A percentile compares a stretch with the other conserved stretches of the same genome.
Evolutionary conservation across 2,329 filamentous ascomycete species (phyloP).

Genomic region (Botrytis deweyae): DNA sequence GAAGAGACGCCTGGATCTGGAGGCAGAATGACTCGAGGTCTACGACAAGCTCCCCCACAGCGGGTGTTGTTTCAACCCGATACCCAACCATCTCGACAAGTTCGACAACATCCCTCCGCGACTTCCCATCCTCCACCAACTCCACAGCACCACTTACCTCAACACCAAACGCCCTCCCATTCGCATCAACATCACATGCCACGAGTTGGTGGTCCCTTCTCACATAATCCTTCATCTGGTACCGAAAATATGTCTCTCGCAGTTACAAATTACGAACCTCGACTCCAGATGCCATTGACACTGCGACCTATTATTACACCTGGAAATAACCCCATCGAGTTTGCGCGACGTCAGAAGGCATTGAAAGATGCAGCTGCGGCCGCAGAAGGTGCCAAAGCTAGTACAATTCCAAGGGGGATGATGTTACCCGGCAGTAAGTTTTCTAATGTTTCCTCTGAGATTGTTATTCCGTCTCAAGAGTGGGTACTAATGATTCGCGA

Average conservation of each 20-base stretch:
- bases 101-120: conserved; percentile 58
- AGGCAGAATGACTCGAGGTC: conserved; percentile 59
- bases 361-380: conserved; percentile 42
- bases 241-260: conserved; percentile 58
- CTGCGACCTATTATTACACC: conserved; percentile 75
- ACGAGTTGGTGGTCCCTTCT: conserved; percentile 42
- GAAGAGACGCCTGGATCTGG: conserved; percentile 53
- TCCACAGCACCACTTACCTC: conserved; percentile 30
- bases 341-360: conserved; percentile 56
- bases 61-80: conserved; percentile 84
- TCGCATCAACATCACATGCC: conserved; percentile 35
- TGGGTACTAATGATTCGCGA: conserved; percentile 25
- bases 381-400: conserved; percentile 41
- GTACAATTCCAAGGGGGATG: conserved; percentile 48
- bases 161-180: conserved; percentile 24
- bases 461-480: background rate
- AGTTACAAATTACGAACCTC: conserved; percentile 69
- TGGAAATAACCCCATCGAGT: conserved; percentile 69
- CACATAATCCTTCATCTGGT: conserved; percentile 54
- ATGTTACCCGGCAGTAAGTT: conserved; percentile 63
- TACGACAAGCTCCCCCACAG: conserved; percentile 81
- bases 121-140: conserved; percentile 39
- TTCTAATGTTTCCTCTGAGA: conserved; percentile 21
- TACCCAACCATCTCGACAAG: conserved; percentile 62
- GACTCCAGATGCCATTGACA: conserved; percentile 59